phyloP scores from a whole-genome alignment of 2,329 filamentous ascomycete genomes.

The Phyllosticta ampelicida region DNA sequence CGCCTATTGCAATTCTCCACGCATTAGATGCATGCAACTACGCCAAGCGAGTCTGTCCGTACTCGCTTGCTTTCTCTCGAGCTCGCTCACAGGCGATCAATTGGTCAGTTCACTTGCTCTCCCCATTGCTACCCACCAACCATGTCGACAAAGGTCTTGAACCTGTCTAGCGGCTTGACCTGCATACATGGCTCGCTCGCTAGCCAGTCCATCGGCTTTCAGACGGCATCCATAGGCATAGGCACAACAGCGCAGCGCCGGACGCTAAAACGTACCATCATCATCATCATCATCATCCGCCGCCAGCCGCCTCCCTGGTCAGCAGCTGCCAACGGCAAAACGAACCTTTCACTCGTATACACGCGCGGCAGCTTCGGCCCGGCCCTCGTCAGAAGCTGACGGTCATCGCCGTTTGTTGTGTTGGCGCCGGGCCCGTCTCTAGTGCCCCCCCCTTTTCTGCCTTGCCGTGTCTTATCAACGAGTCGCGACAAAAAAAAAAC shows the following conservation, averaged over 20 bases:
- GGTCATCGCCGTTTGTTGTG: no score
- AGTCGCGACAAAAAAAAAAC: no score
- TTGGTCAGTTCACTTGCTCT: not conserved
- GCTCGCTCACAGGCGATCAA: not conserved
- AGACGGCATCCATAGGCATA: not conserved
- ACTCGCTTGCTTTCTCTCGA: not conserved
- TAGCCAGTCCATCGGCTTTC: not conserved
- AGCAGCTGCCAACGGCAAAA: no score
- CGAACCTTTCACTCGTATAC: no score
- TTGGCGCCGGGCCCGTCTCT: no score
- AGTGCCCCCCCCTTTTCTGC: no score
- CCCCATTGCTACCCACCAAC: not conserved
- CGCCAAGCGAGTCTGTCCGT: not conserved
- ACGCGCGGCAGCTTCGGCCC: no score
- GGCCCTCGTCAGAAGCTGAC: no score
- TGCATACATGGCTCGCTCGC: not conserved
- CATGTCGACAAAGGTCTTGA: not conserved
- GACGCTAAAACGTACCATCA: no score
- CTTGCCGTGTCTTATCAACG: no score
- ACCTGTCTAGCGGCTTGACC: not conserved
- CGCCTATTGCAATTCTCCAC: not conserved
- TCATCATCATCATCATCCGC: no score
- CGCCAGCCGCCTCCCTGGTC: no score
- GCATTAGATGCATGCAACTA: not conserved
- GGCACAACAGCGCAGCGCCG: not conserved